phyloP scores from a whole-genome alignment of 306 rosid species.

The Vigna reflexopilosa region DNA sequence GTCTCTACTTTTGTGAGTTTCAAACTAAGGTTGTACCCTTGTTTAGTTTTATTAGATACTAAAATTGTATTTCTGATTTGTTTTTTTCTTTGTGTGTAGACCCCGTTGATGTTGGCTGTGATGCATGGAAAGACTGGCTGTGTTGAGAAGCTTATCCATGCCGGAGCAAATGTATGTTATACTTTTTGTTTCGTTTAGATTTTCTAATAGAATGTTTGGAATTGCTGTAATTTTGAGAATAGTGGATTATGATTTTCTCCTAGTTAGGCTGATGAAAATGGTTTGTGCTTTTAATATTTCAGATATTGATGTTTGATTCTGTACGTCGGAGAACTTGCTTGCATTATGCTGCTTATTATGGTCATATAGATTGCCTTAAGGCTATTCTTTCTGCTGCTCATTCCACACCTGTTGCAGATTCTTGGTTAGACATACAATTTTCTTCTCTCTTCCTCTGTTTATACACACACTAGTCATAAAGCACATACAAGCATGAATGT shows the following conservation, averaged over 20 bases:
- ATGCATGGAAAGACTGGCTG: conserved; percentile 79
- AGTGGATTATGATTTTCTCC: conserved; percentile 17
- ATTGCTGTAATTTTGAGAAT: neutral
- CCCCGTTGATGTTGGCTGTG: conserved; percentile 90
- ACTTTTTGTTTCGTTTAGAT: neutral
- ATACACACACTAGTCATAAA: neutral
- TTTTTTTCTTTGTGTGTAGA: conserved; percentile 46
- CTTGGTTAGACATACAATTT: conserved; percentile 63
- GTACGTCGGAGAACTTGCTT: conserved; percentile 78
- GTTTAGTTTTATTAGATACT: neutral
- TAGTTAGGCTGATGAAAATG: conserved; percentile 29
- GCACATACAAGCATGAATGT: neutral
- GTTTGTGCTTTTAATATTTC: conserved; percentile 38
- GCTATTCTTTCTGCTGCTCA: conserved; percentile 80
- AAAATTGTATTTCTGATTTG: neutral
- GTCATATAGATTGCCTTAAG: conserved; percentile 79
- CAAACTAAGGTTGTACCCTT: neutral
- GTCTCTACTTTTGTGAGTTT: neutral
- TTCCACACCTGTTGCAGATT: conserved; percentile 71
- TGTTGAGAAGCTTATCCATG: conserved; percentile 70
- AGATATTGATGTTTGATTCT: conserved; percentile 92
- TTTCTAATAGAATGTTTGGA: neutral
- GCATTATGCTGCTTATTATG: conserved; percentile 86
- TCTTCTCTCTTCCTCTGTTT: neutral
- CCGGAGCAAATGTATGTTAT: conserved; percentile 85